Percentiles rank a stretch among this genome's conserved stretches.
Conservation (phyloP, 805 yeast genomes). For the Zygosaccharomyces bisporus region DNA sequence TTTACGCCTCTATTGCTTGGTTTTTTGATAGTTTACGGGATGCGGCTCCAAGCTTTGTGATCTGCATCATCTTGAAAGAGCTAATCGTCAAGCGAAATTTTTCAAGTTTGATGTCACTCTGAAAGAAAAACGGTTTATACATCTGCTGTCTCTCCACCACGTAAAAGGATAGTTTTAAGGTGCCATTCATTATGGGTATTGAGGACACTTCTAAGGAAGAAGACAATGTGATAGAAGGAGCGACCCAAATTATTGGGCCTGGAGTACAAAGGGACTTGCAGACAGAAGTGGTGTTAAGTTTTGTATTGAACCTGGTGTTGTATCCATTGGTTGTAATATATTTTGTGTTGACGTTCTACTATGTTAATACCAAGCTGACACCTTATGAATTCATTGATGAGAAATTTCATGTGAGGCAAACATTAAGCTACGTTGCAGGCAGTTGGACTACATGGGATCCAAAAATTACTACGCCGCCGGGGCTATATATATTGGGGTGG, state of each 20-base stretch:
- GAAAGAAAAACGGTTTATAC: neutral
- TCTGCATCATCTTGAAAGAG: conserved; percentile 4
- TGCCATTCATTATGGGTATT: neutral
- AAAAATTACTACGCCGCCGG: conserved; percentile 97
- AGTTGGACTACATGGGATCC: conserved; percentile 72
- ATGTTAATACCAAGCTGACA: conserved; percentile 29
- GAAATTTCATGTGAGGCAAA: conserved; percentile 79
- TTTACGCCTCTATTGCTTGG: neutral
- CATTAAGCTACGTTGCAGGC: conserved; percentile 59
- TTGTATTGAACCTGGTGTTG: conserved; percentile 34
- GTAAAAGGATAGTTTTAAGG: neutral
- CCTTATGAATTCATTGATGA: conserved; percentile 53
- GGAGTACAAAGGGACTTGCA: conserved; percentile 31
- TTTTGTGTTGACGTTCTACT: conserved; percentile 29
- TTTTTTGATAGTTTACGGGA: neutral
- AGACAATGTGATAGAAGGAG: conserved; percentile 4
- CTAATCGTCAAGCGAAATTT: conserved; percentile 4
- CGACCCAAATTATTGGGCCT: conserved; percentile 26
- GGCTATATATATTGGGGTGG: conserved; percentile 58
- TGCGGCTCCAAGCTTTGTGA: conserved; percentile 6
- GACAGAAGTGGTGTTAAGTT: conserved; percentile 30
- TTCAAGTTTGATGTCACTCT: neutral
- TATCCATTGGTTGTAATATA: conserved; percentile 32
- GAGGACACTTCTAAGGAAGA: conserved; percentile 2
- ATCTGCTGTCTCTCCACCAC: neutral